These are phyloP conservation scores for Allium fistulosum DNA, from an alignment of 106 monocot species.

Conservation along the genomic window DNA sequence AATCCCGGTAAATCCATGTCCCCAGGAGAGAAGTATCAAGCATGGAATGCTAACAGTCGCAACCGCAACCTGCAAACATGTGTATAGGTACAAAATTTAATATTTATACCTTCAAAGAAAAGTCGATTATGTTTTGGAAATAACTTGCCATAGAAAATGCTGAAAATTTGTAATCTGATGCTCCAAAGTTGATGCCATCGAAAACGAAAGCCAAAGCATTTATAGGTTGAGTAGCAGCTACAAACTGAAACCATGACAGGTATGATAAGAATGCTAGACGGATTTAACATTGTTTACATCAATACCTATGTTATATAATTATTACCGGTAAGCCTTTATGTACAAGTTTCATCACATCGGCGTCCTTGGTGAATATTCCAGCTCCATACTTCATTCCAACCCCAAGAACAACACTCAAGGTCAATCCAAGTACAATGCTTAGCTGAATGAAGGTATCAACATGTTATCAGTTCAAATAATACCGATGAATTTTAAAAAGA, in stretches of 20 bases:
- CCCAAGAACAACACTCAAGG: conserved; percentile 48
- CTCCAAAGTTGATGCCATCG: conserved; percentile 65
- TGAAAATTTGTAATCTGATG: conserved; percentile 52
- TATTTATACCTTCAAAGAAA: not conserved
- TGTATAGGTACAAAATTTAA: not conserved
- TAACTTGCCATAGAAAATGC: conserved; percentile 57
- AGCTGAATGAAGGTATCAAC: not conserved
- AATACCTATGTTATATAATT: not conserved
- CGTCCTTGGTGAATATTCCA: conserved; percentile 50
- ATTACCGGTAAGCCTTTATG: conserved; percentile 1
- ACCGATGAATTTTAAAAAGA: not conserved
- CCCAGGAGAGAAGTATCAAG: conserved; percentile 37
- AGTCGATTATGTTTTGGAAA: not conserved
- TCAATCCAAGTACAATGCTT: conserved; percentile 7
- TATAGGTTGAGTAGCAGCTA: conserved; percentile 51
- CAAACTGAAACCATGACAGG: conserved; percentile 25
- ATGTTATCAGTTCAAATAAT: not conserved
- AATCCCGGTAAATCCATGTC: conserved; percentile 53
- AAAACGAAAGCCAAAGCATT: conserved; percentile 63
- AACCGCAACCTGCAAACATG: conserved; percentile 29
- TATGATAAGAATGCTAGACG: too few species aligned
- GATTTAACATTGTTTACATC: not conserved
- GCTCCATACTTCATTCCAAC: conserved; percentile 1
- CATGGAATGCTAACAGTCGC: conserved; percentile 37
- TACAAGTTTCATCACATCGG: not conserved